phyloP scores from a whole-genome alignment of 2,329 filamentous ascomycete genomes.

The Keithomyces neogunnii region DNA sequence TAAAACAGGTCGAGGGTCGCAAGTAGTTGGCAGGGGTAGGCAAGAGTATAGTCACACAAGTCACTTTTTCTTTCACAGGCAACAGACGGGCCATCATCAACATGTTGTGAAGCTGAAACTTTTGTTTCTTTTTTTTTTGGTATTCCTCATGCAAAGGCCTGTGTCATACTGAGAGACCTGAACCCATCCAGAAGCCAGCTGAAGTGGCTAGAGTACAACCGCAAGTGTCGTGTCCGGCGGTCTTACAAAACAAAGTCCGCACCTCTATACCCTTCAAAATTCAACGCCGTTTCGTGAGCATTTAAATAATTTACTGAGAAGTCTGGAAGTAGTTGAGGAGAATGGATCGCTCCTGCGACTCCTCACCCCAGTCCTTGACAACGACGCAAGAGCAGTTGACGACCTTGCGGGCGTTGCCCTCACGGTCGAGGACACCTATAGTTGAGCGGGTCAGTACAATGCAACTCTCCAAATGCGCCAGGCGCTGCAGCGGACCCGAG shows the following conservation, averaged over 20 bases:
- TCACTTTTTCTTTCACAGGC: background rate
- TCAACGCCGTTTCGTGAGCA: slow-evolving; percentile 21
- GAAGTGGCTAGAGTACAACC: slow-evolving; percentile 40
- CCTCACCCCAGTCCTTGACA: slow-evolving; percentile 99
- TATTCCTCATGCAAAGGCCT: slow-evolving; percentile 27
- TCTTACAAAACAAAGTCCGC: slow-evolving; percentile 21
- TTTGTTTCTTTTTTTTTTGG: slow-evolving; percentile 30
- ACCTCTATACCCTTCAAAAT: slow-evolving; percentile 31
- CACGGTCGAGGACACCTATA: slow-evolving; percentile 91
- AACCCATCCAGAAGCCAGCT: slow-evolving; percentile 36
- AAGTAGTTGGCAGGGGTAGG: slow-evolving; percentile 21
- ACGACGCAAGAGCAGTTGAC: slow-evolving; percentile 99
- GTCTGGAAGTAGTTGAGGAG: slow-evolving; percentile 99
- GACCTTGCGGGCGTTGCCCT: slow-evolving; percentile 99
- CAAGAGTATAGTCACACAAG: background rate
- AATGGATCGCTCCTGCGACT: slow-evolving; percentile 96
- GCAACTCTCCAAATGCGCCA: background rate
- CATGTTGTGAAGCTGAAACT: slow-evolving; percentile 3
- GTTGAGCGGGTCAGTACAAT: slow-evolving; percentile 20
- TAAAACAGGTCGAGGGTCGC: slow-evolving; percentile 29
- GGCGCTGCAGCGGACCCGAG: background rate
- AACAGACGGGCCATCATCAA: background rate
- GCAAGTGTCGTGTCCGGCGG: slow-evolving; percentile 26
- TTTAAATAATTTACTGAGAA: slow-evolving; percentile 46
- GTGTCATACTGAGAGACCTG: slow-evolving; percentile 22